Conservation (phyloP, 2,329 filamentous ascomycete species). For the Cercospora brassicicola region DNA sequence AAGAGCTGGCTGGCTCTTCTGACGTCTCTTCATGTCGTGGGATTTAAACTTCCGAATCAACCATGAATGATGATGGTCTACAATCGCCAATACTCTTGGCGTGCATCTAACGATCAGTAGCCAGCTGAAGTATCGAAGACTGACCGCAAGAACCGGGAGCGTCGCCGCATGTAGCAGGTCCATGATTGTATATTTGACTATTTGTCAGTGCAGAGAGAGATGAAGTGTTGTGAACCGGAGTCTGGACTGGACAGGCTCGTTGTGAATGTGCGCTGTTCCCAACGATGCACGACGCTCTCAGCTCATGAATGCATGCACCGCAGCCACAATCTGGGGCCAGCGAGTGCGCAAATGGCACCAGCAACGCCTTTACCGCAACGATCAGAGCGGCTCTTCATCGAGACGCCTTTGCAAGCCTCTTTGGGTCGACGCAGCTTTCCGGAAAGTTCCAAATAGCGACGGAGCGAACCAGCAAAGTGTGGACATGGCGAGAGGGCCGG, state of each 20-base stretch:
- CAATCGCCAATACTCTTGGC: not conserved
- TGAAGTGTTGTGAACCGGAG: not conserved
- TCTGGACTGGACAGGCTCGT: not conserved
- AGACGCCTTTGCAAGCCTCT: not conserved
- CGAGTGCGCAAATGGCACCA: not conserved
- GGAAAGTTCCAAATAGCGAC: constrained; percentile 1
- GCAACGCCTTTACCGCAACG: not conserved
- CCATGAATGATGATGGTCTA: not conserved
- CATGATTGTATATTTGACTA: not conserved
- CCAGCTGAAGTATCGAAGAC: constrained; percentile 1
- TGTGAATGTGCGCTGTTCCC: not conserved
- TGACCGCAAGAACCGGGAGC: not conserved
- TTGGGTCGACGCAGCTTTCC: not conserved
- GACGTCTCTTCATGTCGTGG: not conserved
- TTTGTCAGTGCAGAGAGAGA: not conserved
- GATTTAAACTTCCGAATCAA: not conserved
- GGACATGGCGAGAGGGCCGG: not conserved
- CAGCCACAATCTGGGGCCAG: not conserved
- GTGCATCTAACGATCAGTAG: not conserved
- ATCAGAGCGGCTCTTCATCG: not conserved
- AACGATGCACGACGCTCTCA: not conserved
- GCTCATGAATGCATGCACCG: not conserved
- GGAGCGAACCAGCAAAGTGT: not conserved
- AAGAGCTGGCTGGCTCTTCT: not conserved
- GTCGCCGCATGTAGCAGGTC: not conserved